A percentile compares a stretch with the other conserved stretches of the same genome.
Conservation (phyloP, 2,329 filamentous ascomycete species). For the Colletotrichum caudatum region DNA sequence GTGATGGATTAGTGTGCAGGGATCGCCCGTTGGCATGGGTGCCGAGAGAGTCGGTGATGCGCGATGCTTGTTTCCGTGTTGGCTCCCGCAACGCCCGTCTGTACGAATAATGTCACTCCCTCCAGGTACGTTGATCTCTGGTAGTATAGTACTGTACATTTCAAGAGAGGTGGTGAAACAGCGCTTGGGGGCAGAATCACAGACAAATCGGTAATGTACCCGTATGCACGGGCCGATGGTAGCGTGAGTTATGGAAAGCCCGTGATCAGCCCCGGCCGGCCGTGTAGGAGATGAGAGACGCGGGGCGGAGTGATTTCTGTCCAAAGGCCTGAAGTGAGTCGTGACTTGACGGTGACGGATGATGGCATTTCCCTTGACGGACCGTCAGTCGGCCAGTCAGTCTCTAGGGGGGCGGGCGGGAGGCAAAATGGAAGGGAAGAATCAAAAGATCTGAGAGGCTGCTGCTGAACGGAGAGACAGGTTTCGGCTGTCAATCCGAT, state of each 20-base stretch:
- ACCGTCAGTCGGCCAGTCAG: background rate
- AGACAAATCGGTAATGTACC: background rate
- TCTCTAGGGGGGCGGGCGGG: background rate
- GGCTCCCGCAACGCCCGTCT: background rate
- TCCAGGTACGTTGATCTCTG: conserved; percentile 3
- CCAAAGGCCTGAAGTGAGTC: conserved; percentile 19
- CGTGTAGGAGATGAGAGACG: background rate
- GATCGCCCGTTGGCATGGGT: conserved; percentile 9
- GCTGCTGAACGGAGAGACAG: conserved; percentile 23
- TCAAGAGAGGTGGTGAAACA: conserved; percentile 17
- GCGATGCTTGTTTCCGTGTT: conserved; percentile 5
- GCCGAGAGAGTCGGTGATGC: conserved; percentile 1
- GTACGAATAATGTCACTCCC: background rate
- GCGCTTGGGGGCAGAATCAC: conserved; percentile 17
- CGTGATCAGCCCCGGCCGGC: background rate
- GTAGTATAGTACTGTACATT: background rate
- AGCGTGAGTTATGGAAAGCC: background rate
- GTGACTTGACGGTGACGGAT: conserved; percentile 17
- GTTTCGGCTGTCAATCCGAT: conserved; percentile 33
- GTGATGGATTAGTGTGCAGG: background rate
- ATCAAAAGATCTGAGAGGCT: conserved; percentile 30
- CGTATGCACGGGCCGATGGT: conserved; percentile 14
- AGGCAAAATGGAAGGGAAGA: conserved; percentile 11
- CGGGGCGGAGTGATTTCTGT: conserved; percentile 1
- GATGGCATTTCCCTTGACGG: background rate